Evolutionary conservation across 1,284 basidiomycete genomes (phyloP), one percentile per base, ranked within the genome.

Genomic region (Bjerkandera adusta): DNA sequence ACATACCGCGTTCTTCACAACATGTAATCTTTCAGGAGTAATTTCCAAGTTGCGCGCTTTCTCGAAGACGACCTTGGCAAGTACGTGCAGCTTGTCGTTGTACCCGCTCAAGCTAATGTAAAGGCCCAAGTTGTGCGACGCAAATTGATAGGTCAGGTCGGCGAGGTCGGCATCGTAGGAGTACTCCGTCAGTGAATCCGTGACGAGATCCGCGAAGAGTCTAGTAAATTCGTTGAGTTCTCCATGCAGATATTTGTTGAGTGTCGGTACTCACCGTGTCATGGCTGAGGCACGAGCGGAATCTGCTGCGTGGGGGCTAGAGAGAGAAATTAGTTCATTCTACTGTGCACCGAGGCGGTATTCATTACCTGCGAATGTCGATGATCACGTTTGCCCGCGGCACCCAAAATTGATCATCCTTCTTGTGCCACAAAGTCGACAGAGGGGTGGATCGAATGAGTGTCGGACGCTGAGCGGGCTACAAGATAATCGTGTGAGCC

Each of bases 121-220:
- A 32, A 98, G 65, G 2, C 89, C 88, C 24, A 85, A 83, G 5
- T 75, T 74, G 53, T 85, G 77, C 24, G 78, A 73, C 27, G 79
- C 72, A 55, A 97, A 77, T 56, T 72, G 76, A 69, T 97, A 99
- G 11, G 73, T 73, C 38, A 99, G 75, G 12, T 94, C 94, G 24
- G 95, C 97, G 15, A 99, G 77, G 43, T 91, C 87, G 6, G 97
- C 97, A 59, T 95, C 89, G 64, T 99, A 99, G 1, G 91, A 78
- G 60, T 89, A 94, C 67, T 99, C 96, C 8, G 85, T 87, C 43
- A 97, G 78, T 0, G 88, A 80, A 62, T 99, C 97, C 32, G 82
- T 85, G 57, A 98, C 87, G 24, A 99, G 75, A 58, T 95, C 89
- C 37, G 84, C 76, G 62, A 87, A 90, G n/a, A 99, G 71, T 44